phyloP scores from a whole-genome alignment of 306 rosid genomes.

The Oxytropis ochrocephala region DNA sequence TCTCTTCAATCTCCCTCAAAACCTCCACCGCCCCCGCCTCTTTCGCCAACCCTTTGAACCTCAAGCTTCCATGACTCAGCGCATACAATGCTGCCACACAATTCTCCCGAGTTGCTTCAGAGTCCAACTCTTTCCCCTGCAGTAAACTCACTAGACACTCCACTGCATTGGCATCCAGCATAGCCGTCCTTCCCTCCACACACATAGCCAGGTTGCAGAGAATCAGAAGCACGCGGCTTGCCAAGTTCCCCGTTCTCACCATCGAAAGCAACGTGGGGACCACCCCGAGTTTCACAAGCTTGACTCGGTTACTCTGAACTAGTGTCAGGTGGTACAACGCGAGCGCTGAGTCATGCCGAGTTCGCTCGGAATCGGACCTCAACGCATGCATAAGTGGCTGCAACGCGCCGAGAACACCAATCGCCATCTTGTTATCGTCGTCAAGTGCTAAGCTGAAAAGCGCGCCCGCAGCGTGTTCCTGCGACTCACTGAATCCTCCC shows the following conservation, averaged over 20 bases:
- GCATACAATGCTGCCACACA: conserved; percentile 74
- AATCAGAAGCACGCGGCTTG: conserved; percentile 55
- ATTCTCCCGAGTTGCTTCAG: conserved; percentile 75
- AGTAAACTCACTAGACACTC: conserved; percentile 52
- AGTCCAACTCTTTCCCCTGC: conserved; percentile 45
- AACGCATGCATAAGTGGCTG: conserved; percentile 74
- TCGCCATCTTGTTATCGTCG: conserved; percentile 90
- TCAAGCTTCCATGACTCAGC: conserved; percentile 71
- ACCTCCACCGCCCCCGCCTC: conserved; percentile 77
- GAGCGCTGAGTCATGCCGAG: conserved; percentile 76
- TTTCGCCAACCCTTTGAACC: conserved; percentile 81
- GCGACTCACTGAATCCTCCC: conserved; percentile 57
- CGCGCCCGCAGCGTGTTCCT: conserved; percentile 97
- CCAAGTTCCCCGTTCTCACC: conserved; percentile 34
- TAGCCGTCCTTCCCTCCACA: conserved; percentile 64
- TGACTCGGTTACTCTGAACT: conserved; percentile 75
- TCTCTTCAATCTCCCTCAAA: conserved; percentile 58
- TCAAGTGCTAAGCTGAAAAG: conserved; percentile 73
- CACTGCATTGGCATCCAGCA: conserved; percentile 81
- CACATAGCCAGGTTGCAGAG: conserved; percentile 65
- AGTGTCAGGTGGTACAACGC: conserved; percentile 71
- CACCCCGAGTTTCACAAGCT: conserved; percentile 64
- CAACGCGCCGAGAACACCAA: conserved; percentile 77
- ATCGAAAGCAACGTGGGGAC: conserved; percentile 46
- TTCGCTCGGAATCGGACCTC: conserved; percentile 62